Evolutionary conservation across 441 rosid species (phyloP).

Genomic region (Kokia cookei): DNA sequence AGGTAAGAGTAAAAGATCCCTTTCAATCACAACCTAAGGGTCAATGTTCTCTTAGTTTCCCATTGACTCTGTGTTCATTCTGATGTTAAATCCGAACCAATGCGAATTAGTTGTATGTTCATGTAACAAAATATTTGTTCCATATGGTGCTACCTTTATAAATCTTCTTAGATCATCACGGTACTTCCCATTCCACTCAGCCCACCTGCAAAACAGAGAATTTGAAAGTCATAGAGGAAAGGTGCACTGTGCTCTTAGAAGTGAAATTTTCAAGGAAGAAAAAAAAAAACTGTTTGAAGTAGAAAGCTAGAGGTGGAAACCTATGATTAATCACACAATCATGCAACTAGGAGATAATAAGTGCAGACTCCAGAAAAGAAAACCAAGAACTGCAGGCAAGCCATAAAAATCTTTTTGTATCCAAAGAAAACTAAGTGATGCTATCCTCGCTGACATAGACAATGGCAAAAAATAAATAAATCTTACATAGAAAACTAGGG

Average conservation of each 20-base stretch:
- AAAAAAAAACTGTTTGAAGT: neutral
- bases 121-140: neutral
- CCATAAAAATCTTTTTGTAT: neutral
- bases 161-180: conserved; percentile 84
- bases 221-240: conserved; percentile 1
- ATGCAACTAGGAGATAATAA: neutral
- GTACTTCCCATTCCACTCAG: conserved; percentile 97
- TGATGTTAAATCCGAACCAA: neutral
- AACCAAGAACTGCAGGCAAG: neutral
- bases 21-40: neutral
- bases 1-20: neutral
- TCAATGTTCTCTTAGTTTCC: neutral
- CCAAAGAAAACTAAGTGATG: neutral
- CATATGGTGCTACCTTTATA: conserved; percentile 56
- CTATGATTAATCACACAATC: neutral
- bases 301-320: neutral
- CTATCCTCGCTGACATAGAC: neutral
- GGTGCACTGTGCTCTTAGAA: neutral
- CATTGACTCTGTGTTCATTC: neutral
- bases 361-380: neutral
- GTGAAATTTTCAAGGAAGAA: neutral
- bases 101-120: neutral
- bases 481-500: neutral
- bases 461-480: neutral
- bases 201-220: conserved; percentile 64